Base-by-base conservation (phyloP, 345 rosid genomes). In the Schrenkiella parvula region DNA sequence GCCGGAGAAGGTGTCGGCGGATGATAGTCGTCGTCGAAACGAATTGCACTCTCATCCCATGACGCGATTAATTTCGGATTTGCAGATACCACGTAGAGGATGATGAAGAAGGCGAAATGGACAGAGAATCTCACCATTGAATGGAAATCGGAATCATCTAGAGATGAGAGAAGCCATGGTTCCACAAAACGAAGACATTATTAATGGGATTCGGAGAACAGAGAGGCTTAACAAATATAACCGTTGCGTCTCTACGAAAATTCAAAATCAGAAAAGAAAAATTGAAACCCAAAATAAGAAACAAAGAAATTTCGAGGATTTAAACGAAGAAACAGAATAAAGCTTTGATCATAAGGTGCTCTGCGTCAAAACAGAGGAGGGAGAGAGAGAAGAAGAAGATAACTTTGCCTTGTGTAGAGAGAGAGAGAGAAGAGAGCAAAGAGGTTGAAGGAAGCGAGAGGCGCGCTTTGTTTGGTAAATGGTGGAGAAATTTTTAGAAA, bases 1-100 rank as follows among this genome's bases (percentile, higher is more conserved):
- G 96, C 86, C 0, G 96, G 96, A 9, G 98, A 71, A 55, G 80
- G 95, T 4, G 92, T 62, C 35, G 91, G 93, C 0, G 98, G 91
- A 3, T 95, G 84, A 80, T 88, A 83, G 43, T 87, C 91, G 55
- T 82, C 92, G 68, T 82, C 83, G 74, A 68, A 68, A 61, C 70
- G 0, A 61, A 62, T 53, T n/a, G 64, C 43, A 34, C 21, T 13
- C 51, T 75, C 74, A 14, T 51, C 68, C 53, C 21, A 59, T 1
- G 78, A 74, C 35, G 9, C 2, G 17, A 29, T 17, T 26, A 70
- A 23, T 44, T 47, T 63, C 19, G 51, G 71, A 47, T 46, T 21
- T 39, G 66, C 0, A 8, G 55, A 64, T 1, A 75, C 2, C 4
- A 66, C n/a, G 62, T 11, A 37, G 48, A 75, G 23, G 42, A 68